These are phyloP conservation scores for Orbilia oligospora DNA, from an alignment of 2,329 filamentous ascomycete genomes.

Conservation along the genomic window DNA sequence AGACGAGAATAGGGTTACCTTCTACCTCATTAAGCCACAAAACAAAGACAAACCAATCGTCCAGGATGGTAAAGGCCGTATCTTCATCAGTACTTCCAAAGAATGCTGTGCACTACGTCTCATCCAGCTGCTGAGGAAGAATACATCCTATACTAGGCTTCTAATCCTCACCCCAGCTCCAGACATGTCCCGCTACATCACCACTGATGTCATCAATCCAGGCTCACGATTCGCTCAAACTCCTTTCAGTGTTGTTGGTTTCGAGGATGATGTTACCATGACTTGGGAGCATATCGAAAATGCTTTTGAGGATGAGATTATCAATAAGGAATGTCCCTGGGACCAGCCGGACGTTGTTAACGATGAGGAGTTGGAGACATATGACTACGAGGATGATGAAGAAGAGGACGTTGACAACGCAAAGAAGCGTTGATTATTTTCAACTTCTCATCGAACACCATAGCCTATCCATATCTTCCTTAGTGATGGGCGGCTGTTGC, in stretches of 20 bases:
- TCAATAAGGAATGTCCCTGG: not conserved
- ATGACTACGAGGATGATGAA: not conserved
- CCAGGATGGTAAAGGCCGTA: not conserved
- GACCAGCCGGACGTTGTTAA: not conserved
- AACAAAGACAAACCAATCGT: slow-evolving; percentile 7
- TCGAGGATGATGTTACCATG: slow-evolving; percentile 2
- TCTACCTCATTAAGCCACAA: slow-evolving; percentile 30
- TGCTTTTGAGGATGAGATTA: slow-evolving; percentile 14
- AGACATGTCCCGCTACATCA: slow-evolving; percentile 1
- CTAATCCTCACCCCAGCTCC: slow-evolving; percentile 3
- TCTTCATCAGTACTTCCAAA: not conserved
- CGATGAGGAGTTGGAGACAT: not conserved
- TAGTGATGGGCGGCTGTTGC: no score
- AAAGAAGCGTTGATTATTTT: not conserved
- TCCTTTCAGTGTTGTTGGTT: slow-evolving; percentile 18
- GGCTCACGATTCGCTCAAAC: slow-evolving; percentile 24
- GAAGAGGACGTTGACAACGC: not conserved
- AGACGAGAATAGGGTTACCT: not conserved
- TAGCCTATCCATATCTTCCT: not conserved
- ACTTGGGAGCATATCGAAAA: slow-evolving; percentile 49
- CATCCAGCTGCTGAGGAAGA: slow-evolving; percentile 7
- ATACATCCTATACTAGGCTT: slow-evolving; percentile 30
- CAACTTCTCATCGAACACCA: not conserved
- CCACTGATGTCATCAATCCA: slow-evolving; percentile 26
- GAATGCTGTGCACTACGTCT: slow-evolving; percentile 13